Evolutionary conservation across 768 basidiomycete species (phyloP).

Genomic region (Amanita rimosa): DNA sequence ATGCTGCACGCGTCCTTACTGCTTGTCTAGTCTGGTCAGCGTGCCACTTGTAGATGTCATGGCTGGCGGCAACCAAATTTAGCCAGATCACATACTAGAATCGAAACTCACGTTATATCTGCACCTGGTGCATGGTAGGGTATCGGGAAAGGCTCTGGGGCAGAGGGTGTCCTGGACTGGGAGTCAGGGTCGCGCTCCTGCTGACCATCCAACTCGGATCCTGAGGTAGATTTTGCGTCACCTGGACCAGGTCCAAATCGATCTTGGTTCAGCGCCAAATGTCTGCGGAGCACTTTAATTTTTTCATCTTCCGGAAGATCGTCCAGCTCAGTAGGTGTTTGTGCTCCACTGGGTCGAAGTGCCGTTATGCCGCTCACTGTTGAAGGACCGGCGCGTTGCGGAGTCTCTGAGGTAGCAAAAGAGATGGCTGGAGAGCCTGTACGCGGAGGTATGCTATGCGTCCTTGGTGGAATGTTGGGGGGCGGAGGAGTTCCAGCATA

Average conservation of each 20-base stretch:
- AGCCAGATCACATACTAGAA: conserved; percentile 8
- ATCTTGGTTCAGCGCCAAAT: conserved; percentile 73
- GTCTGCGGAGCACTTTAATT: conserved; percentile 65
- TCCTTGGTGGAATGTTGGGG: conserved; percentile 40
- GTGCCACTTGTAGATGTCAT: conserved; percentile 95
- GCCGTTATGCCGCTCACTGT: conserved; percentile 26
- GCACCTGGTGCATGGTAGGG: conserved; percentile 81
- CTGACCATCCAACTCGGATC: conserved; percentile 19
- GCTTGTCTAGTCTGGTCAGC: conserved; percentile 54
- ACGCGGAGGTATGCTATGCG: conserved; percentile 4
- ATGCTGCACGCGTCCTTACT: conserved; percentile 55
- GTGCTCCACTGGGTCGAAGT: conserved; percentile 11
- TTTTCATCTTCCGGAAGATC: conserved; percentile 75
- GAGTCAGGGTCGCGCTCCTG: conserved; percentile 14
- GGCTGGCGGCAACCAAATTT: conserved; percentile 28
- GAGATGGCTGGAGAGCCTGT: conserved; percentile 9
- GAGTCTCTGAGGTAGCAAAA: conserved; percentile 2
- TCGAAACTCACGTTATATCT: conserved; percentile 74
- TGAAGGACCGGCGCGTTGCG: background rate
- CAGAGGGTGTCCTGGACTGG: conserved; percentile 11
- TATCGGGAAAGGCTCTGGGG: conserved; percentile 66
- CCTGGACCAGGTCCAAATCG: conserved; percentile 48
- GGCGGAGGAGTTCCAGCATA: conserved; percentile 48
- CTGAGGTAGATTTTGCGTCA: conserved; percentile 17
- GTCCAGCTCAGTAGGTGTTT: conserved; percentile 31